Evolutionary conservation across 2,329 filamentous ascomycete genomes (phyloP).

Genomic region (Ophiognomonia clavigignenti-juglandacearum): DNA sequence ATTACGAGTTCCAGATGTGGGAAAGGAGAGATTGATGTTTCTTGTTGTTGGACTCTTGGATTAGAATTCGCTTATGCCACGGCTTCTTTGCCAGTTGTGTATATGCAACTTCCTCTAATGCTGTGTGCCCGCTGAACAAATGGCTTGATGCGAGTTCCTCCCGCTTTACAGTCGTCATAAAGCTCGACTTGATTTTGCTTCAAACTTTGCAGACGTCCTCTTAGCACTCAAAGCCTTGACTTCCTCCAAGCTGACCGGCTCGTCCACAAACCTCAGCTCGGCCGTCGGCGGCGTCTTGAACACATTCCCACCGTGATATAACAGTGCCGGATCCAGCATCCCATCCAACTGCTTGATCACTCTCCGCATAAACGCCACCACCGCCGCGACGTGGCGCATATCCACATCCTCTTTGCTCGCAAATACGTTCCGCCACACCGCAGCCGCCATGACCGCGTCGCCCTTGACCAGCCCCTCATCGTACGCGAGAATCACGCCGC

Average conservation of each 20-base stretch:
- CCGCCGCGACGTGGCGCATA: slow-evolving; percentile 43
- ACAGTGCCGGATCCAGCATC: slow-evolving; percentile 39
- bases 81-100: slow-evolving; percentile 19
- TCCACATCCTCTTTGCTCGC: slow-evolving; percentile 58
- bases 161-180: slow-evolving; percentile 64
- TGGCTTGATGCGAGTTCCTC: slow-evolving; percentile 43
- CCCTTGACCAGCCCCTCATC: slow-evolving; percentile 76
- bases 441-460: slow-evolving; percentile 72
- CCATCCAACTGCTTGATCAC: slow-evolving; percentile 44
- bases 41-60: too few species aligned
- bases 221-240: slow-evolving; percentile 22
- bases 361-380: slow-evolving; percentile 53
- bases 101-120: background rate
- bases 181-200: slow-evolving; percentile 27
- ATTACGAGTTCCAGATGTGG: slow-evolving; percentile 73
- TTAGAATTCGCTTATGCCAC: background rate
- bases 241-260: slow-evolving; percentile 32
- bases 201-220: slow-evolving; percentile 14
- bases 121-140: background rate
- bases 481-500: slow-evolving; percentile 77
- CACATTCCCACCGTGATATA: slow-evolving; percentile 26
- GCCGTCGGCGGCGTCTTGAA: slow-evolving; percentile 39
- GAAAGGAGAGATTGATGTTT: slow-evolving; percentile 40
- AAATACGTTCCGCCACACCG: slow-evolving; percentile 92
- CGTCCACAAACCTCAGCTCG: slow-evolving; percentile 35